These are phyloP conservation scores for Debaryomycetaceae sp. DNA, from an alignment of 1,139 yeast genomes.

Conservation along the genomic window DNA sequence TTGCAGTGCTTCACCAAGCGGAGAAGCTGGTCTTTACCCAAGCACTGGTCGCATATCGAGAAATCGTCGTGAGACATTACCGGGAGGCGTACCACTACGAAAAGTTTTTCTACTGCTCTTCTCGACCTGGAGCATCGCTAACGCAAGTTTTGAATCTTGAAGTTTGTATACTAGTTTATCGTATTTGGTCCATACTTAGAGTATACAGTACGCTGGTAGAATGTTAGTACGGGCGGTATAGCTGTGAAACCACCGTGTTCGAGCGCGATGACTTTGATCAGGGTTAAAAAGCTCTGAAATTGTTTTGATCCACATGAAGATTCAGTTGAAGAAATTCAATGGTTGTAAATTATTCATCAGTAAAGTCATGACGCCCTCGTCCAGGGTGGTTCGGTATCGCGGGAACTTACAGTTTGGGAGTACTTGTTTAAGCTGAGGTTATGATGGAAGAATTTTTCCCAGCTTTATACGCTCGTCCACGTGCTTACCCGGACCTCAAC, in stretches of 20 bases:
- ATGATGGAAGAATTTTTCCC: background rate
- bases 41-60: conserved; percentile 58
- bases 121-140: background rate
- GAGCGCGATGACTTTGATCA: conserved; percentile 23
- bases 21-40: conserved; percentile 54
- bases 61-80: conserved; percentile 5
- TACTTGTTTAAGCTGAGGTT: too few species aligned
- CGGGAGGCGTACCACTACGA: background rate
- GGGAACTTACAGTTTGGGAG: too few species aligned
- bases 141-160: background rate
- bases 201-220: too few species aligned
- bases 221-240: too few species aligned
- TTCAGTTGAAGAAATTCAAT: conserved; percentile 65
- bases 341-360: conserved; percentile 32
- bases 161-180: too few species aligned
- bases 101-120: background rate
- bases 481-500: too few species aligned
- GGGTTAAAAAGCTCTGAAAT: conserved; percentile 66
- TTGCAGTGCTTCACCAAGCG: conserved; percentile 63
- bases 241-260: too few species aligned
- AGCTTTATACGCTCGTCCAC: background rate
- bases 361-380: conserved; percentile 4
- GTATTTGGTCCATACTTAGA: too few species aligned
- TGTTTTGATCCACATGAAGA: conserved; percentile 39
- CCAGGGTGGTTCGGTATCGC: too few species aligned